These are phyloP conservation scores for Candida sanyaensis DNA, from an alignment of 1,139 yeast genomes.

Conservation along the genomic window DNA sequence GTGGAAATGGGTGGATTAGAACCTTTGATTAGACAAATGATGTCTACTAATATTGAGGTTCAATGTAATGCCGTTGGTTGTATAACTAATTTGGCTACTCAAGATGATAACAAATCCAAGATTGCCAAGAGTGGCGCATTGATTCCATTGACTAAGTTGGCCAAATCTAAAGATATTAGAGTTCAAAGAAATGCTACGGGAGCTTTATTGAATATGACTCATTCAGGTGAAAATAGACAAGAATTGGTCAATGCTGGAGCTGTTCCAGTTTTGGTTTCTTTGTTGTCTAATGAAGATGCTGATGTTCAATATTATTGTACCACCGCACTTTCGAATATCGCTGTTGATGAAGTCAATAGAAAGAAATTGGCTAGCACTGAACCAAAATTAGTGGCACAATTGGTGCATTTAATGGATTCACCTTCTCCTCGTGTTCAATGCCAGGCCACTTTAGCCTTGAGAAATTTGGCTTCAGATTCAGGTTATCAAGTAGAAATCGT, in stretches of 20 bases:
- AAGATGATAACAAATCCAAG: slow-evolving; percentile 93
- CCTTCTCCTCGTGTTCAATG: slow-evolving; percentile 94
- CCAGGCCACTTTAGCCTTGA: slow-evolving; percentile 93
- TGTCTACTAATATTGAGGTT: slow-evolving; percentile 94
- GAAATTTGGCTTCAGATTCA: slow-evolving; percentile 94
- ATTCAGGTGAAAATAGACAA: slow-evolving; percentile 93
- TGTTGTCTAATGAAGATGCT: slow-evolving; percentile 84
- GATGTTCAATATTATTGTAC: slow-evolving; percentile 99
- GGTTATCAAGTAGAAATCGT: slow-evolving; percentile 93
- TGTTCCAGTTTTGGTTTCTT: slow-evolving; percentile 91
- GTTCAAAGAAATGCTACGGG: slow-evolving; percentile 99
- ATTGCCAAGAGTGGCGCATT: slow-evolving; percentile 98
- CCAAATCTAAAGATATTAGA: slow-evolving; percentile 90
- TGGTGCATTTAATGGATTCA: slow-evolving; percentile 90
- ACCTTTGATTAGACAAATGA: slow-evolving; percentile 95
- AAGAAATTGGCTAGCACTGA: slow-evolving; percentile 88
- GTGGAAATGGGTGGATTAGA: slow-evolving; percentile 98
- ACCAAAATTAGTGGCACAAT: slow-evolving; percentile 87
- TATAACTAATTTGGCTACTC: slow-evolving; percentile 97
- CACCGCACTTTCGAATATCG: slow-evolving; percentile 93
- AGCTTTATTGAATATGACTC: slow-evolving; percentile 96
- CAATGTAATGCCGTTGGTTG: slow-evolving; percentile 99
- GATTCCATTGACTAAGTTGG: slow-evolving; percentile 89
- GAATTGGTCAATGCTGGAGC: slow-evolving; percentile 98
- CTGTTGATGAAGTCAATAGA: slow-evolving; percentile 92